phyloP scores from a whole-genome alignment of 371 early-diverging fungal species.

The Mucor circinelloides region DNA sequence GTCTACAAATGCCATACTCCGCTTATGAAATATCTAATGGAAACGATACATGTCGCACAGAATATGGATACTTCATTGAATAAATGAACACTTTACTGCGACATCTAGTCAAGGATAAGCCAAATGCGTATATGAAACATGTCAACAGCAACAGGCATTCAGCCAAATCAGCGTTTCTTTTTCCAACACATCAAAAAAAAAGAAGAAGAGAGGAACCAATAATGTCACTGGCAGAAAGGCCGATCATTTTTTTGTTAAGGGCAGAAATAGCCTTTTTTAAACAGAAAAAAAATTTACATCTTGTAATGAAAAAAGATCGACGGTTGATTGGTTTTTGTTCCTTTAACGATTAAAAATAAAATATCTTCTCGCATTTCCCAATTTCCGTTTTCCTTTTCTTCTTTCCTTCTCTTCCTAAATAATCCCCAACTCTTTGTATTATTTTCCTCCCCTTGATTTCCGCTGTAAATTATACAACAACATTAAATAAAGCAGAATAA shows the following conservation, averaged over 20 bases:
- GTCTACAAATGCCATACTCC: not conserved
- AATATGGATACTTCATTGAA: not conserved
- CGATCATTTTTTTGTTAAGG: constrained; percentile 19
- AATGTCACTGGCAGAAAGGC: constrained; percentile 23
- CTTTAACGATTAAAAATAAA: not conserved
- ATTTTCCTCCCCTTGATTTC: constrained; percentile 8
- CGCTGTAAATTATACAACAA: constrained; percentile 10
- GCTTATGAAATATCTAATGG: not conserved
- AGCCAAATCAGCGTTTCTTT: not conserved
- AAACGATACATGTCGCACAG: not conserved
- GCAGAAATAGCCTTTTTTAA: constrained; percentile 15
- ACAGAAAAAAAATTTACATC: constrained; percentile 15
- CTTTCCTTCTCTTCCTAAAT: not conserved
- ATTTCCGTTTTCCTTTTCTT: not conserved
- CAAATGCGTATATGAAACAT: not conserved
- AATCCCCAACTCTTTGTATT: not conserved
- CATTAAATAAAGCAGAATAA: not conserved
- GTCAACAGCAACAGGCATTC: not conserved
- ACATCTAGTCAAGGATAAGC: not conserved
- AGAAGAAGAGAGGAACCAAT: constrained; percentile 26
- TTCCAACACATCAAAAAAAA: not conserved
- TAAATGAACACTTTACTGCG: not conserved
- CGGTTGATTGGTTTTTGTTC: constrained; percentile 31
- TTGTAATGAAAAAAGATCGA: constrained; percentile 28
- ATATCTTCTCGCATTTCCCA: constrained; percentile 1